These are phyloP conservation scores for Teratosphaeria nubilosa DNA, from an alignment of 2,329 filamentous ascomycete genomes.

Conservation along the genomic window DNA sequence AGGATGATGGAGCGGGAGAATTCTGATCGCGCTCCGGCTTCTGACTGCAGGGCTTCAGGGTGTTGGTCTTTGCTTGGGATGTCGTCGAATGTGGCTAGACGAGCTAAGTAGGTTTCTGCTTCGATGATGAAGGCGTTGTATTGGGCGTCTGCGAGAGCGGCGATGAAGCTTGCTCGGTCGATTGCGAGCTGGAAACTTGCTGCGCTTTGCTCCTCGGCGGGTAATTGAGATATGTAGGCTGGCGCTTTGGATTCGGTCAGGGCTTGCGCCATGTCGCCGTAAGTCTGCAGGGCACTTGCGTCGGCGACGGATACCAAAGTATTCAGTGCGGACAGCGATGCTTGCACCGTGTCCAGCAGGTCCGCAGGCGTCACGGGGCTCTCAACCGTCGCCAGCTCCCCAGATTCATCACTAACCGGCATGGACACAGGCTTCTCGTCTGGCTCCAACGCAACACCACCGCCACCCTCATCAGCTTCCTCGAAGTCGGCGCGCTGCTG, in stretches of 20 bases:
- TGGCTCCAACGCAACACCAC: constrained; percentile 15
- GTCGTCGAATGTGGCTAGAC: constrained; percentile 24
- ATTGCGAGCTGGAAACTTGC: constrained; percentile 37
- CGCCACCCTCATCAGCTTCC: constrained; percentile 21
- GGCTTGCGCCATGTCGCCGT: constrained; percentile 50
- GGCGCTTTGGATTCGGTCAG: constrained; percentile 46
- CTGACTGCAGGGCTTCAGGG: constrained; percentile 42
- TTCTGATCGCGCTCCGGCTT: constrained; percentile 21
- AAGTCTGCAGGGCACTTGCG: constrained; percentile 35
- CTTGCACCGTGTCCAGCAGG: constrained; percentile 58
- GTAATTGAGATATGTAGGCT: constrained; percentile 36
- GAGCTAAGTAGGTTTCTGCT: constrained; percentile 42
- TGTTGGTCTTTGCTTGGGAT: constrained; percentile 37
- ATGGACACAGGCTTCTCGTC: constrained; percentile 7
- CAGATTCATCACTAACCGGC: constrained; percentile 18
- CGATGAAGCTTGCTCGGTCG: constrained; percentile 46
- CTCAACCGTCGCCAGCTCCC: constrained; percentile 57
- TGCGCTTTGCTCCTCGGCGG: constrained; percentile 14
- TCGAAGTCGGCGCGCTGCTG: constrained; percentile 26
- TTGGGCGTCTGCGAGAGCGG: constrained; percentile 46
- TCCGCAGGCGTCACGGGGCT: constrained; percentile 55
- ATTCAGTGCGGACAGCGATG: constrained; percentile 44
- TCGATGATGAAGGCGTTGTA: constrained; percentile 44
- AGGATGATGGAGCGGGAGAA: constrained; percentile 19
- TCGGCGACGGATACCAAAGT: constrained; percentile 41